These are phyloP conservation scores for Casuarina cunninghamiana DNA, from an alignment of 306 rosid species.

Conservation along the genomic window DNA sequence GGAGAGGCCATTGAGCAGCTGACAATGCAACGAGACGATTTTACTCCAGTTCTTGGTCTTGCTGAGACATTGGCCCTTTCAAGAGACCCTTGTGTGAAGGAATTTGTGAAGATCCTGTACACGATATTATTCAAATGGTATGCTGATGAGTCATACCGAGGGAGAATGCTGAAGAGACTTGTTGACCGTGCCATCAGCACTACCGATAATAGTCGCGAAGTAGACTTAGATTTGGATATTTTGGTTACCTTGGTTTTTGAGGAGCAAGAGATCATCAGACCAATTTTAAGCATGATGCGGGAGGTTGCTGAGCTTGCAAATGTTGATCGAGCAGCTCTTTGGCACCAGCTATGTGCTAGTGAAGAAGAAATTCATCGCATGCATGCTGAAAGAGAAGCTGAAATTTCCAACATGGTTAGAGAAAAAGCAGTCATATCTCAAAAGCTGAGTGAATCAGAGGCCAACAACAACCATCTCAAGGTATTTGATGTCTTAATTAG, in stretches of 20 bases:
- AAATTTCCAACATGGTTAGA: slow-evolving; percentile 56
- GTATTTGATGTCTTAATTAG: slow-evolving; percentile 59
- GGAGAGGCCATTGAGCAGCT: slow-evolving; percentile 70
- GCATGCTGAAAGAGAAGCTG: slow-evolving; percentile 76
- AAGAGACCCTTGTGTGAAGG: slow-evolving; percentile 71
- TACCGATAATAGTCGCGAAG: slow-evolving; percentile 62
- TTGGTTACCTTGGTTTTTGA: slow-evolving; percentile 80
- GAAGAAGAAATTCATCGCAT: slow-evolving; percentile 78
- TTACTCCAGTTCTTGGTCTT: slow-evolving; percentile 89
- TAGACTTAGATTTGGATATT: slow-evolving; percentile 82
- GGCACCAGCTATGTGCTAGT: slow-evolving; percentile 95
- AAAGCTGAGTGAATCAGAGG: slow-evolving; percentile 84
- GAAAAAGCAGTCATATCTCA: slow-evolving; percentile 68
- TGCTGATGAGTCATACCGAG: slow-evolving; percentile 77
- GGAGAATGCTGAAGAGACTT: slow-evolving; percentile 85
- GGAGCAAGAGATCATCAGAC: slow-evolving; percentile 79
- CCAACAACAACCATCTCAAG: slow-evolving; percentile 74
- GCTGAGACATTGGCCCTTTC: slow-evolving; percentile 94
- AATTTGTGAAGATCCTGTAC: slow-evolving; percentile 83
- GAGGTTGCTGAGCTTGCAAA: slow-evolving; percentile 93
- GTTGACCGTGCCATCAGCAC: slow-evolving; percentile 81
- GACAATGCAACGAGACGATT: slow-evolving; percentile 79
- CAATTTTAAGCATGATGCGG: slow-evolving; percentile 87
- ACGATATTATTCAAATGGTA: slow-evolving; percentile 86
- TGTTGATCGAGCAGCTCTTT: slow-evolving; percentile 90